These are phyloP conservation scores for Fusarium pilosicola DNA, from an alignment of 2,329 filamentous ascomycete genomes.

Conservation along the genomic window DNA sequence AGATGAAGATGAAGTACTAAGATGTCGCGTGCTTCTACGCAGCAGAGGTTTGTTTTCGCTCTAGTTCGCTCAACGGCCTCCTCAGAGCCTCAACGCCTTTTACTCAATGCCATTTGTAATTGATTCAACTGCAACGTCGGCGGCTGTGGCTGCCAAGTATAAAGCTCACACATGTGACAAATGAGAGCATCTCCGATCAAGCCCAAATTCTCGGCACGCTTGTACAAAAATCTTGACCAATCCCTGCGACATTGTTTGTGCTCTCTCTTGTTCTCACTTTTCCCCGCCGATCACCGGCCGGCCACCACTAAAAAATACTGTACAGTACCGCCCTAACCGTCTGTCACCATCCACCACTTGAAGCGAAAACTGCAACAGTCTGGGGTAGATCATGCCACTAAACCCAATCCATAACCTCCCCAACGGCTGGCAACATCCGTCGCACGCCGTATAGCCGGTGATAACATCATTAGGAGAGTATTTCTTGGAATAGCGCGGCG, in stretches of 20 bases:
- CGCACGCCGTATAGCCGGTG: not conserved
- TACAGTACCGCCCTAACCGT: not conserved
- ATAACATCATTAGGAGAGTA: not conserved
- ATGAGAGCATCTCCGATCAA: not conserved
- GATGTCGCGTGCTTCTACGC: not conserved
- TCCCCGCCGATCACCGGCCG: not conserved
- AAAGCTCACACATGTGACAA: not conserved
- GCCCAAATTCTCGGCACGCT: not conserved
- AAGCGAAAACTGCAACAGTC: not conserved
- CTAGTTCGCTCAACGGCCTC: not conserved
- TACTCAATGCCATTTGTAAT: not conserved
- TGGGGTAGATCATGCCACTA: conserved; percentile 4
- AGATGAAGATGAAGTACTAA: too few relatives aligned
- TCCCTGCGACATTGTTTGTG: too few relatives aligned
- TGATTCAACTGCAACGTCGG: not conserved
- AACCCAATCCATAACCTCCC: not conserved
- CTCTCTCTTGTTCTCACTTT: not conserved
- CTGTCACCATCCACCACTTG: not conserved
- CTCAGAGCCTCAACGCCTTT: not conserved
- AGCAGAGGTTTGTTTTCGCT: not conserved
- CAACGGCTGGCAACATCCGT: not conserved
- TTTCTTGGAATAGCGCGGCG: not conserved
- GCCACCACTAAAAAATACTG: not conserved
- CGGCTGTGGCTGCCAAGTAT: not conserved
- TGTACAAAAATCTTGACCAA: not conserved